Conservation (phyloP, 2,329 filamentous ascomycete genomes). For the Spiromastix sp. region DNA sequence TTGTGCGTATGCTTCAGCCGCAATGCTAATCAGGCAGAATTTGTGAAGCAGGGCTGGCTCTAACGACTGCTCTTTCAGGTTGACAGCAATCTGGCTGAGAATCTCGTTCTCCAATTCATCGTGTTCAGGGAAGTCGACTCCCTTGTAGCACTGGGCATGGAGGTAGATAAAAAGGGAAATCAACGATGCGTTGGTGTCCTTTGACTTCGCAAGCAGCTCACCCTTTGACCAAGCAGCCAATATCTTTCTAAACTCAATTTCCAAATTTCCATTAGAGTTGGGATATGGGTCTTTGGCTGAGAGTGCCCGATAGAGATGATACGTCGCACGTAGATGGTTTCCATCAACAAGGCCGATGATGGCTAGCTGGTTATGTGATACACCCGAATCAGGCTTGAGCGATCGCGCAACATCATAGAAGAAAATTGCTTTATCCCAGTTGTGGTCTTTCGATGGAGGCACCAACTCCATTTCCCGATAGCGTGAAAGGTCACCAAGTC, state of each 20-base stretch:
- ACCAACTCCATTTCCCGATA: constrained; percentile 69
- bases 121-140: constrained; percentile 61
- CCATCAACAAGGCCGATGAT: constrained; percentile 68
- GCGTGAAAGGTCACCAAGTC: constrained; percentile 78
- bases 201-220: constrained; percentile 25
- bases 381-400: constrained; percentile 67
- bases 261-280: constrained; percentile 64
- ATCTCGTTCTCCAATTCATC: constrained; percentile 80
- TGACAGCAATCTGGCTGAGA: constrained; percentile 62
- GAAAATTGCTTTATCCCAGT: constrained; percentile 68
- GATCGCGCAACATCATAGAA: constrained; percentile 78
- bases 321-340: constrained; percentile 75
- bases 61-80: constrained; percentile 58
- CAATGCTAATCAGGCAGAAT: constrained; percentile 76
- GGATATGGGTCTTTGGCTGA: constrained; percentile 65
- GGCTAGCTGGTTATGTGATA: constrained; percentile 81
- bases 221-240: constrained; percentile 46
- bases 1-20: constrained; percentile 64
- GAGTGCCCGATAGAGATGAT: constrained; percentile 79
- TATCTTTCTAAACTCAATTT: constrained; percentile 65
- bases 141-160: constrained; percentile 75
- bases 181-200: constrained; percentile 48
- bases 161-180: constrained; percentile 75
- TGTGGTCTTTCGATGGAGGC: constrained; percentile 51
- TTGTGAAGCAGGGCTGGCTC: constrained; percentile 57